A percentile compares a stretch with the other conserved stretches of the same genome.
Evolutionary conservation across 805 yeast species (phyloP).

Genomic region (Candida ponderosae): DNA sequence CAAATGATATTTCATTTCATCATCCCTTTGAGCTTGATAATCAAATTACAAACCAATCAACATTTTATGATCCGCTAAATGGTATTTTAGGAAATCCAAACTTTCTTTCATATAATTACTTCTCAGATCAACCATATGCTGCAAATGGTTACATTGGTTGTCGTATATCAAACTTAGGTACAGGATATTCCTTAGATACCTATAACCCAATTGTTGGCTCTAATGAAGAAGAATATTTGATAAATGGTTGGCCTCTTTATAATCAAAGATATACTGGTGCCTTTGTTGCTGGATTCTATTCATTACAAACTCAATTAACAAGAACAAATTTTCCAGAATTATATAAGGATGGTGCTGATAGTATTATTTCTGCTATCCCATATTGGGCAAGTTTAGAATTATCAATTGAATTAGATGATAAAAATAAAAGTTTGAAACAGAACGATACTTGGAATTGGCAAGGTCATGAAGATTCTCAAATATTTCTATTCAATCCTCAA

Average conservation of each 20-base stretch:
- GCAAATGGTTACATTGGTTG: conserved; percentile 78
- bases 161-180: conserved; percentile 70
- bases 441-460: background rate
- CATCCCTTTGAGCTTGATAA: background rate
- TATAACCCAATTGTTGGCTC: conserved; percentile 31
- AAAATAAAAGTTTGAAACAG: conserved; percentile 5
- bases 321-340: conserved; percentile 70
- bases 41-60: conserved; percentile 1
- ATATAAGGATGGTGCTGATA: conserved; percentile 58
- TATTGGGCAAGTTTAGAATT: conserved; percentile 64
- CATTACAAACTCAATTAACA: conserved; percentile 46
- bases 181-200: conserved; percentile 64
- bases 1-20: conserved; percentile 4
- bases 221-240: conserved; percentile 18
- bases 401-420: conserved; percentile 23
- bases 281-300: conserved; percentile 68
- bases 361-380: conserved; percentile 67
- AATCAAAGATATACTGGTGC: conserved; percentile 69
- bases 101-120: conserved; percentile 38
- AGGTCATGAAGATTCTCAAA: background rate
- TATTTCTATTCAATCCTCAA: conserved; percentile 23
- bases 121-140: conserved; percentile 65
- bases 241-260: conserved; percentile 77
- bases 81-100: conserved; percentile 42
- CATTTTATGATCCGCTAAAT: conserved; percentile 33